Conservation (phyloP, 345 rosid genomes). For the Crucihimalaya himalaica region DNA sequence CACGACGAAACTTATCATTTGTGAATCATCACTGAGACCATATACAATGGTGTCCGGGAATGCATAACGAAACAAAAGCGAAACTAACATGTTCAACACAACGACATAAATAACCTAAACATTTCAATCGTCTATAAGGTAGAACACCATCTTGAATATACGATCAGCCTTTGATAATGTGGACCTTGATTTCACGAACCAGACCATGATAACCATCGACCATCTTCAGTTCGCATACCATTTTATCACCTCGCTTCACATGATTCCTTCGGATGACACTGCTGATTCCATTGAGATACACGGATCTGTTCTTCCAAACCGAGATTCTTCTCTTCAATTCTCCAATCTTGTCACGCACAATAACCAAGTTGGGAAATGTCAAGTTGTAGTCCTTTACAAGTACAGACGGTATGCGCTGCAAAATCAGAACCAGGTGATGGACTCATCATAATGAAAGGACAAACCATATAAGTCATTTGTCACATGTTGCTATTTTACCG, state of each 20-base stretch:
- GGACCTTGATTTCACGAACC: constrained; percentile 6
- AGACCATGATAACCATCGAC: neutral
- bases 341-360: constrained; percentile 1
- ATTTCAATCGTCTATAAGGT: neutral
- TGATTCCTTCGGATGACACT: neutral
- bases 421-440: neutral
- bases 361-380: neutral
- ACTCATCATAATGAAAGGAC: neutral
- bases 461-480: neutral
- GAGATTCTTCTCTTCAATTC: neutral
- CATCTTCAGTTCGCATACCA: constrained; percentile 8
- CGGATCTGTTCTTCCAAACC: neutral
- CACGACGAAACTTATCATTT: neutral
- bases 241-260: neutral
- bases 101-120: neutral
- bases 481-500: neutral
- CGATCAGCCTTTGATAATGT: neutral
- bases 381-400: constrained; percentile 16
- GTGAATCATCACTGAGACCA: neutral
- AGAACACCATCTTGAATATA: neutral
- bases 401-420: neutral
- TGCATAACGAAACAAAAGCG: neutral
- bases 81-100: neutral
- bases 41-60: neutral
- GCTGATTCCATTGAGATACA: neutral